Evolutionary conservation across 768 basidiomycete genomes (phyloP), one percentile per base, ranked within the genome.

Genomic region (Boletus rubropictus): DNA sequence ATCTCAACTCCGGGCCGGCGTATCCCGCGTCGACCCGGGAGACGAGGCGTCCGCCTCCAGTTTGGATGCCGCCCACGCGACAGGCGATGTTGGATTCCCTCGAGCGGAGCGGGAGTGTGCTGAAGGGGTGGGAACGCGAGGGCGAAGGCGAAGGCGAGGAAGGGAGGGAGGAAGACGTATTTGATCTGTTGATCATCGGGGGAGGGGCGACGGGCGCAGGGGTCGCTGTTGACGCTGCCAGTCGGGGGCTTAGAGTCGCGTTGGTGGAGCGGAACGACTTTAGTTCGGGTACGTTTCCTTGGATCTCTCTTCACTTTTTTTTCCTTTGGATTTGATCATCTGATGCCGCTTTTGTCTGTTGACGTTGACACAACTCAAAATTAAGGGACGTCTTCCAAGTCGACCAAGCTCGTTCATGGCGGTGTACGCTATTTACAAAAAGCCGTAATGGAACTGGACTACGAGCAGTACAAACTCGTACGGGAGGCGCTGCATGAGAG

Each of bases 371-470:
- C 15, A 15, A n/a, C n/a, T 17, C 12, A 10, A n/a, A 24, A 18
- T 11, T 31, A 14, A 42, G 42, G 42, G 2, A 42, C 95, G 0
- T 95, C 91, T 0, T 95, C 91, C 6, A 98, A 98, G 63, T 93
- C 91, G 7, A 98, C 96, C 1, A 98, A 99, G 65, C 84, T 99
- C 43, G 95, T 99, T 1, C 96, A 99, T 69, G 95, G 95, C 14
- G 95, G 95, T 32, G 95, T 98, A 3, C 82, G 95, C 1, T 99
- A 99, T 67, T 80, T 99, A 10, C 95, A 99, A 61, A 99, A 98
- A 63, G 95, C 95, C 3, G 78, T 97, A 29, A 80, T 94, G 59
- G 94, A 95, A 58, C 80, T 96, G 51, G 95, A 98, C 63, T 96
- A 95, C 58, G 92, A 92, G 61, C 91, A 94, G 63, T 94, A 84